Evolutionary conservation across 768 basidiomycete species (phyloP), one percentile per base, ranked within the genome.

Genomic region (Naganishia vishniacii): DNA sequence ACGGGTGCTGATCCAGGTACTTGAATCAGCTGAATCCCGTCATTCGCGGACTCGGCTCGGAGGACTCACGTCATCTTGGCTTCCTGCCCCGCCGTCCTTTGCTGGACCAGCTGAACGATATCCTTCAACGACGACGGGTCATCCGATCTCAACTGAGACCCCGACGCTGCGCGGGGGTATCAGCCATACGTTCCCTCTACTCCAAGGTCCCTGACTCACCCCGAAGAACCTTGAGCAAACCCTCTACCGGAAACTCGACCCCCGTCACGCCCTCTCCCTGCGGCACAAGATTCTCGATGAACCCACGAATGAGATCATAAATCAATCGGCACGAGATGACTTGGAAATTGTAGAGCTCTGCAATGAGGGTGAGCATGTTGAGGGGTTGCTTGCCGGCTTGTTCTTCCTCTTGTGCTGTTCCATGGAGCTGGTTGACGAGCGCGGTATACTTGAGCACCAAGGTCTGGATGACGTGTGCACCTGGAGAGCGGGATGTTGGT

Each of bases 321-420:
- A 97, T 79, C n/a, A 98, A 81, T 12, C 87, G 79, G 62, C 86
- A 90, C 2, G 89, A 89, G 59, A 98, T 83, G 25, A 97, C 89
- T 78, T 91, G 89, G 73, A 97, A 92, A 74, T 97, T 97, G 80
- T 97, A 98, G 20, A 99, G 80, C 73, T 97, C 92, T 1, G 91
- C 88, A 23, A 97, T 78, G 25, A 98, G 82, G 0, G 89, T 84
- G 44, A 94, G 82, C 34, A 99, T 78, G 74, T 99, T 98, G 11
- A 88, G 85, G 68, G 86, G 86, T 73, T 94, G 90, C 78, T 98
- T 99, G 31, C 91, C 89, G 6, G 79, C 75, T 78, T 79, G 71
- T 23, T 71, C 69, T 1, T 73, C 67, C 23, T 53, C 58, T 16
- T 71, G 49, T 16, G 26, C 25, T 13, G 16, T 66, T 34, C 40